Base-by-base conservation (phyloP, 768 basidiomycete species). In the Russula lepida region DNA sequence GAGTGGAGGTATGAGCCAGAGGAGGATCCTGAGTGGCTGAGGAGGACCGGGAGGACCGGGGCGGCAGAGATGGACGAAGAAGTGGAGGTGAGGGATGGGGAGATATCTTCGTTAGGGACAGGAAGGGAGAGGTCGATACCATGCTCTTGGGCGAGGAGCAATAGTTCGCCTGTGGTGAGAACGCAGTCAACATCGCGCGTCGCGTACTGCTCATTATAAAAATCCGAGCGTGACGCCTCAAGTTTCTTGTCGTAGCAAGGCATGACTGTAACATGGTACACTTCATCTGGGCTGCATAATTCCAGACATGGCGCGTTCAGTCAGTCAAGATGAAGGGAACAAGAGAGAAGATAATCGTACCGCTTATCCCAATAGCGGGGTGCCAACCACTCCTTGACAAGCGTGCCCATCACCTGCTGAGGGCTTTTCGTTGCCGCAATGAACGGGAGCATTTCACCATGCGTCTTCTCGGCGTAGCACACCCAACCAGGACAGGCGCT, bases 241-340 rank as follows among this genome's bases (percentile, higher is more conserved):
- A 99, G 84, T 71, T 99, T 99, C 76, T 98, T 98, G 80, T 99
- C 97, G 74, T 98, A 98, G 73, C 97, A 99, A 0, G 97, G 95
- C 95, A 98, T 98, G 54, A 98, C 94, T 0, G 92, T 82, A 56
- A 98, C 93, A 69, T 99, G 97, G 70, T 98, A 99, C 48, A 99
- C 82, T 67, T 91, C 79, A 68, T 90, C 78, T 0, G 93, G 92
- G 41, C 91, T 95, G 71, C 27, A 21, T 35, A 19, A 43, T 6
- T 23, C 57, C 39, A 25, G 9, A 51, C 8, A 32, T 0, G 30
- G 23, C 19, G 12, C 25, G 41, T 32, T 54, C 47, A 37, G 19
- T 33, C 28, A 46, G 43, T 23, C 61, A 46, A 60, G 12, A 21
- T 37, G 35, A 37, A 37, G 17, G 37, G 33, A 48, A 13, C 46